Conservation (phyloP, 2,329 filamentous ascomycete genomes). For the Calonectria multiphialidica region DNA sequence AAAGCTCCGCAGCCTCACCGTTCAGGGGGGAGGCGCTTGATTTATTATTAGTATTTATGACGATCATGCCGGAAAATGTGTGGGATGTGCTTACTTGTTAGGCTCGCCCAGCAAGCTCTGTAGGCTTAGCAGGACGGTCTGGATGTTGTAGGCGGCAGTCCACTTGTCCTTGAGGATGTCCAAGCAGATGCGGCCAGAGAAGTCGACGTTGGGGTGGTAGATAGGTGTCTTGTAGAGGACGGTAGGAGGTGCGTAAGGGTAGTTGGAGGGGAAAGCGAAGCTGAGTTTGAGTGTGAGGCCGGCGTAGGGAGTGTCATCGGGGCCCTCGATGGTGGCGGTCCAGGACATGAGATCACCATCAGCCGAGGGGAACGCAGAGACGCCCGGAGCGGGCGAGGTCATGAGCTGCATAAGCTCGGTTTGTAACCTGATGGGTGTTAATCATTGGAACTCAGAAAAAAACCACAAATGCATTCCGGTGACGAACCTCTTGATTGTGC, state of each 20-base stretch:
- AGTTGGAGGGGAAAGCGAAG: constrained; percentile 91
- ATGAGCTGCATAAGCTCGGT: constrained; percentile 99
- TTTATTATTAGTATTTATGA: constrained; percentile 33
- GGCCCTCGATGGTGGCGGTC: constrained; percentile 94
- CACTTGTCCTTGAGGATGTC: constrained; percentile 99
- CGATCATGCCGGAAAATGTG: not conserved
- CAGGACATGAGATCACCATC: constrained; percentile 92
- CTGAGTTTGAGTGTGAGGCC: constrained; percentile 91
- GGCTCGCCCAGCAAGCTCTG: constrained; percentile 97
- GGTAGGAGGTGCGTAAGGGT: constrained; percentile 90
- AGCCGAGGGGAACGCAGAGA: constrained; percentile 93
- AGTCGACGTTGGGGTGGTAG: constrained; percentile 99
- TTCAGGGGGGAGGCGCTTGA: constrained; percentile 90
- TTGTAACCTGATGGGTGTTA: constrained; percentile 75
- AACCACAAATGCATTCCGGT: constrained; percentile 2
- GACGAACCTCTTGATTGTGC: constrained; percentile 80
- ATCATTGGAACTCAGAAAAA: not conserved
- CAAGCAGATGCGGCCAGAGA: constrained; percentile 94
- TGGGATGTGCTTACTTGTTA: constrained; percentile 82
- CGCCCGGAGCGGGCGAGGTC: constrained; percentile 91
- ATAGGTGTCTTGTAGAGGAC: constrained; percentile 99
- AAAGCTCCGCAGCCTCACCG: constrained; percentile 94
- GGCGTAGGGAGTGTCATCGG: constrained; percentile 91
- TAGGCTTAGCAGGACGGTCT: constrained; percentile 91
- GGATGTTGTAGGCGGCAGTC: constrained; percentile 97